Evolutionary conservation across 768 basidiomycete species (phyloP), one percentile per base, ranked within the genome.

Genomic region (Termitomyces sp.): DNA sequence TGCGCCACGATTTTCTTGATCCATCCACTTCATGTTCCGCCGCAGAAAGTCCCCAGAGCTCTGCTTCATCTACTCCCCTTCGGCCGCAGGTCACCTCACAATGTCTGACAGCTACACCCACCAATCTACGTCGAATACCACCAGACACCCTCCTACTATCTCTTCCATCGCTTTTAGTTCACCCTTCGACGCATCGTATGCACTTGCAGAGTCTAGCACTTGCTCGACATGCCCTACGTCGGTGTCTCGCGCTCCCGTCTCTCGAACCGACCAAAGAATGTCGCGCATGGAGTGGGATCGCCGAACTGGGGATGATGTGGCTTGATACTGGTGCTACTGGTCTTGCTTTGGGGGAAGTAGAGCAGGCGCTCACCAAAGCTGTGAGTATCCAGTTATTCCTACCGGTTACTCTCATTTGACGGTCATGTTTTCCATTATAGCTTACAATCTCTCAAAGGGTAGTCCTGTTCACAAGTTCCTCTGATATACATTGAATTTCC

Each of bases 291-390:
- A 82, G 83, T 0, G 78, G 79, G 10, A 60, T 90, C 0, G 88
- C 82, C 0, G 89, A 91, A 66, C 62, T 88, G 1, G 88, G 87
- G 3, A 74, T 90, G 64, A 73, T 73, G 56, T 57, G 75, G 82
- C 43, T 68, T 2, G 73, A 71, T 55, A 58, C 77, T 65, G 48
- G 64, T 42, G 75, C 80, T 80, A 70, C 78, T n/a, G n/a, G 80
- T 74, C 28, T 85, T 8, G 81, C 80, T 58, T 26, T 60, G 12
- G 65, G 51, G 0, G 87, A 89, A 65, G 84, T 87, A 21, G 87
- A 88, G 63, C 81, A 76, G 54, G 83, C 87, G 11, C 72, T 88
- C 15, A 81, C 80, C 15, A 87, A 85, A 70, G 88, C 84, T 54
- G 87, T 90, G 56, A 68, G 87, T 76, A 2, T 17, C 19, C 48